phyloP scores from a whole-genome alignment of 805 yeast genomes.

The Lipomyces spencermartinsiae region DNA sequence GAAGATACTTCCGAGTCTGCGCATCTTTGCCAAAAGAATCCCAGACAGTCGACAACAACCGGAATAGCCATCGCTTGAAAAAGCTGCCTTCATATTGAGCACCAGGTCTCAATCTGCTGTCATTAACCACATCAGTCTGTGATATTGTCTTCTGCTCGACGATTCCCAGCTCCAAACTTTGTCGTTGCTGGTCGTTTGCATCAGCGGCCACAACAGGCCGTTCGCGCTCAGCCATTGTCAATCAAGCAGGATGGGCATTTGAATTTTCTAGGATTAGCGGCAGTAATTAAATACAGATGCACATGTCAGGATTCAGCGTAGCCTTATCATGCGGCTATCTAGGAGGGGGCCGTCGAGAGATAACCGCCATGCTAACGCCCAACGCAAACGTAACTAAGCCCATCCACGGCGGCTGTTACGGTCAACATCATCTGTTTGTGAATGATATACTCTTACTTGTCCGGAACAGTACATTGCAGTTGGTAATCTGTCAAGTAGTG shows the following conservation, averaged over 20 bases:
- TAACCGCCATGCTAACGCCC: not conserved
- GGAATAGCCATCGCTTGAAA: not conserved
- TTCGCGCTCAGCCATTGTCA: not conserved
- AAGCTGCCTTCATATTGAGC: not conserved
- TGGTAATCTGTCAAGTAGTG: not conserved
- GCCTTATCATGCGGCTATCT: not conserved
- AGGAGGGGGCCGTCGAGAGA: not conserved
- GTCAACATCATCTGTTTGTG: not conserved
- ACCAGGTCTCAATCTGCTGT: not conserved
- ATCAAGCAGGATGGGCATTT: not conserved
- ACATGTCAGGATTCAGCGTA: not conserved
- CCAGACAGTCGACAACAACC: conserved; percentile 10
- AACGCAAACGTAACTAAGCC: not conserved
- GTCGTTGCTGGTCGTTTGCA: not conserved
- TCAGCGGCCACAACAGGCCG: not conserved
- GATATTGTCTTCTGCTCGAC: not conserved
- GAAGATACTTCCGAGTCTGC: conserved; percentile 43
- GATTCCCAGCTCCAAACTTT: not conserved
- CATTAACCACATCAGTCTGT: not conserved
- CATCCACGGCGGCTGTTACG: not conserved
- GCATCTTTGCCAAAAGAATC: conserved; percentile 32
- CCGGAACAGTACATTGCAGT: not conserved
- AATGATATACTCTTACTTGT: not conserved
- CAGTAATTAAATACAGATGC: not conserved
- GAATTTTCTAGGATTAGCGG: not conserved